A percentile compares a stretch with the other conserved stretches of the same genome.
Conservation (phyloP, 495 filamentous ascomycete genomes). For the Staphylotrichum tortipilum region DNA sequence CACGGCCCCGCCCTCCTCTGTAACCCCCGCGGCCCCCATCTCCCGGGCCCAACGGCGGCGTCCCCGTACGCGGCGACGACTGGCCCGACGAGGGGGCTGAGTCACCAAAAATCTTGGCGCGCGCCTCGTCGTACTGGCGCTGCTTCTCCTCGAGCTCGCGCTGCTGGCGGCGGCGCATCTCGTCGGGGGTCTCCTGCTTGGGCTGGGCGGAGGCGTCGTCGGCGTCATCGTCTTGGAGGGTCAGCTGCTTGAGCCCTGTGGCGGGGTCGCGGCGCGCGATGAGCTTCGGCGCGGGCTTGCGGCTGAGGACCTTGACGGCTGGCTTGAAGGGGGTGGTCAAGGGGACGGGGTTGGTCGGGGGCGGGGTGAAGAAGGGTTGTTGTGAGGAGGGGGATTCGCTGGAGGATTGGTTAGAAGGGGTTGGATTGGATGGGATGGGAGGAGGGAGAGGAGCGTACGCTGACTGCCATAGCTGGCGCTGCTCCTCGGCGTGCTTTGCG, state of each 20-base stretch:
- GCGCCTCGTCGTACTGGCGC: constrained; percentile 74
- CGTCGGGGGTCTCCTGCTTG: constrained; percentile 57
- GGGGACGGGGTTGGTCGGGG: constrained; percentile 54
- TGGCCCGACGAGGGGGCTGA: constrained; percentile 45
- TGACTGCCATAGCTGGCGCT: constrained; percentile 79
- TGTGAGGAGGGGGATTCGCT: constrained; percentile 47
- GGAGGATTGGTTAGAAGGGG: constrained; percentile 6
- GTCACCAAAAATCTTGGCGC: constrained; percentile 73
- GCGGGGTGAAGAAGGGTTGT: constrained; percentile 64
- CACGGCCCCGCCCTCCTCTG: constrained; percentile 20
- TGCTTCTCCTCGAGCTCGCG: constrained; percentile 79
- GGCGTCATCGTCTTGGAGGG: constrained; percentile 56
- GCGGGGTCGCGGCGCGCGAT: constrained; percentile 40
- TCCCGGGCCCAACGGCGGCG: constrained; percentile 51
- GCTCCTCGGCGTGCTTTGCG: constrained; percentile 71
- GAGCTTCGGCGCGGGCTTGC: constrained; percentile 56
- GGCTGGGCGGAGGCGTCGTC: constrained; percentile 50
- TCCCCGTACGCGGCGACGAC: constrained; percentile 46
- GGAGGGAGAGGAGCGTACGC: constrained; percentile 49
- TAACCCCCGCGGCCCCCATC: constrained; percentile 34
- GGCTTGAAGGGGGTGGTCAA: constrained; percentile 77
- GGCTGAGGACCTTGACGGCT: constrained; percentile 70
- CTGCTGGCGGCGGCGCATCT: constrained; percentile 63
- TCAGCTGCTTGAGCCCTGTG: constrained; percentile 47
- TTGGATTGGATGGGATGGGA: not conserved